Evolutionary conservation across 2,329 filamentous ascomycete genomes (phyloP), one percentile per base, ranked within the genome.

Genomic region (Penicillium occitanis): DNA sequence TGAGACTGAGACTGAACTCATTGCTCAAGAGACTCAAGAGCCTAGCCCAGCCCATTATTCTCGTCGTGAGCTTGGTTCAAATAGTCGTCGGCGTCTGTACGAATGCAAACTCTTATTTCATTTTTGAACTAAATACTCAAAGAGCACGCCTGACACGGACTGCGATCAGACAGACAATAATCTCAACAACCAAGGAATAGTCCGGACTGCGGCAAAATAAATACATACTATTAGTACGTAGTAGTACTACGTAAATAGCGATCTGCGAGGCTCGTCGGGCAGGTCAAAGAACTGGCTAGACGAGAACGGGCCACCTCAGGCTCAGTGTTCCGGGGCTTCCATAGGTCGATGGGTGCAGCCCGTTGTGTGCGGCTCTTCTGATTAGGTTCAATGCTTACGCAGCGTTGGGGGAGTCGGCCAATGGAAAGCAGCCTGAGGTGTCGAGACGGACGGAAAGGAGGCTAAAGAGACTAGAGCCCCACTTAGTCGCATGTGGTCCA

Each of bases 321-420:
- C 25, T 25, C 25, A 25, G 25, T 25, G 22, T 28, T 14, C 22
- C 22, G 51, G 28, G 28, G 51, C 51, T 35, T 25, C 22, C 3
- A 50, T 33, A 13, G 51, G 51, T 7, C 51, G 28, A 28, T 51
- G 46, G 25, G 46, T 14, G 46, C 46, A 50, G 2, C 46, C 46
- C 46, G 48, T 51, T 17, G 40, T 40, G 33, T 58, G 55, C 55
- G 55, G 55, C 55, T 58, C 55, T 58, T 58, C 55, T 42, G 55
- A 58, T 58, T 35, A 57, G 51, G 51, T 35, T 37, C 35, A 35
- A 22, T 19, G 28, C 11, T 37, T 57, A 28, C 51, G 28, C 28
- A n/a, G 17, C 28, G 19, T 25, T 25, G 2, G 25, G 25, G 25
- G 3, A 13, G 30, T 7, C n/a, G n/a, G 2, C 28, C 51, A 57